These are phyloP conservation scores for Beta corolliflora DNA, from an alignment of 179 eudicot genomes.

Conservation along the genomic window DNA sequence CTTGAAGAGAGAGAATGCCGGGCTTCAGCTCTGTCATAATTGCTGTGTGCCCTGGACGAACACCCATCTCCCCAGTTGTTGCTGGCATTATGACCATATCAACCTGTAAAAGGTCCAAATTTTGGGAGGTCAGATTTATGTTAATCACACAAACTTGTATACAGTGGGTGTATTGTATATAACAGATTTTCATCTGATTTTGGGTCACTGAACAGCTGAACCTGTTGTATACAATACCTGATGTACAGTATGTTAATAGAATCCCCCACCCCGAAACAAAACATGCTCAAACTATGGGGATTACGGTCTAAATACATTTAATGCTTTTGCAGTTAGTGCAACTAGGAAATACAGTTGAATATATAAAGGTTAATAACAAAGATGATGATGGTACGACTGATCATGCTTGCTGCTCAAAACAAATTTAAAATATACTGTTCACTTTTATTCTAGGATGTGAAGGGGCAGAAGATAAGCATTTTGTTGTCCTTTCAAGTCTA, in stretches of 20 bases:
- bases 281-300: too few relatives aligned
- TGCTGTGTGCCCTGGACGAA: slow-evolving; percentile 75
- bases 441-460: background rate
- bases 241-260: too few relatives aligned
- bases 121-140: background rate
- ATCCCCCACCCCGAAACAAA: too few relatives aligned
- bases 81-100: slow-evolving; percentile 82
- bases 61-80: slow-evolving; percentile 77
- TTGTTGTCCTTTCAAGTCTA: background rate
- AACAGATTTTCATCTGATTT: too few relatives aligned
- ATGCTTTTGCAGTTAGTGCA: background rate
- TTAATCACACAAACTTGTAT: background rate
- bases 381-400: background rate
- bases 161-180: too few relatives aligned
- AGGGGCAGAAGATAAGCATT: background rate
- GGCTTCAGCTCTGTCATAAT: slow-evolving; percentile 76
- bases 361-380: background rate
- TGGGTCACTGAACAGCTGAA: too few relatives aligned
- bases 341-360: background rate
- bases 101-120: slow-evolving; percentile 43
- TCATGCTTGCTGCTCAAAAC: background rate
- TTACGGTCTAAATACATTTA: too few relatives aligned
- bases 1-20: slow-evolving; percentile 60
- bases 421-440: background rate
- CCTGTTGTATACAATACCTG: too few relatives aligned